phyloP scores from a whole-genome alignment of 1,139 yeast genomes.

The Blastobotrys malaysiensis region DNA sequence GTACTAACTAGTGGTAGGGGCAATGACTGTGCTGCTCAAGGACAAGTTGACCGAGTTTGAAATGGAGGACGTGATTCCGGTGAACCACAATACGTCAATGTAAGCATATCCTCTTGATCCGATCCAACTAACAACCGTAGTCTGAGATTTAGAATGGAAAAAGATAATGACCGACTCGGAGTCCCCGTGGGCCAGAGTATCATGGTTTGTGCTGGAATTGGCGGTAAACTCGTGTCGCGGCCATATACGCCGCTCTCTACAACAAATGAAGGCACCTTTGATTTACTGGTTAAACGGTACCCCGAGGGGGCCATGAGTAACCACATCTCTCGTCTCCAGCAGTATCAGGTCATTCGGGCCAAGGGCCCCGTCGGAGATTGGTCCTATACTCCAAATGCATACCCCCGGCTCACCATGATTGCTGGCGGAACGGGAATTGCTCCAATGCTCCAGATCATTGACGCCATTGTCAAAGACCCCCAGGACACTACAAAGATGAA shows the following conservation, averaged over 20 bases:
- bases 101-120: constrained; percentile 23
- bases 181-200: constrained; percentile 92
- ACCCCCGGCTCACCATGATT: constrained; percentile 67
- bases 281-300: constrained; percentile 72
- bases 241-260: constrained; percentile 92
- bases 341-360: constrained; percentile 63
- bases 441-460: constrained; percentile 84
- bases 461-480: constrained; percentile 69
- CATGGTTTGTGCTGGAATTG: constrained; percentile 48
- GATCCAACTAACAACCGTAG: constrained; percentile 11
- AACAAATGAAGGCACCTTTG: constrained; percentile 41
- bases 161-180: constrained; percentile 37
- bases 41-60: constrained; percentile 72
- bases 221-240: constrained; percentile 75
- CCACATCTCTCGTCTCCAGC: constrained; percentile 56
- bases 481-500: constrained; percentile 65
- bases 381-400: constrained; percentile 75
- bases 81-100: constrained; percentile 74
- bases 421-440: constrained; percentile 96
- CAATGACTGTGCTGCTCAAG: constrained; percentile 45
- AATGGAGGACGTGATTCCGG: constrained; percentile 64
- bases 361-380: constrained; percentile 92
- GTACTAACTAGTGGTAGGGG: constrained; percentile 9
- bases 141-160: constrained; percentile 1
- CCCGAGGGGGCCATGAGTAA: constrained; percentile 81